These are phyloP conservation scores for Melanopsichium pennsylvanicum DNA, from an alignment of 1,284 basidiomycete species.

Conservation along the genomic window DNA sequence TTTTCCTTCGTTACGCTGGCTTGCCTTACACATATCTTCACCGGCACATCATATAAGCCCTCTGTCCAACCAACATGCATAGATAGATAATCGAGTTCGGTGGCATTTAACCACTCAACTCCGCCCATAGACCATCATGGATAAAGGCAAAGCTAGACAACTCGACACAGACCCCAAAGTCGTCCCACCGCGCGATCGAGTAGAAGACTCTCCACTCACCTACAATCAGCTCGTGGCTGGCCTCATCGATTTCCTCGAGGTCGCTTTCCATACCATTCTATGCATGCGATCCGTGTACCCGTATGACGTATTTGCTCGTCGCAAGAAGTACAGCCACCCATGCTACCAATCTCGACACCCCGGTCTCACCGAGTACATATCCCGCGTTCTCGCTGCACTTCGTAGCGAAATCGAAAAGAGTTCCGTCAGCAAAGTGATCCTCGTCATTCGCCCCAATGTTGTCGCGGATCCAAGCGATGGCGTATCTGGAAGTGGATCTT, in stretches of 20 bases:
- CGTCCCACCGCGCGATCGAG: conserved; percentile 20
- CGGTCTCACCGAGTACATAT: conserved; percentile 83
- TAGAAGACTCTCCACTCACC: conserved; percentile 40
- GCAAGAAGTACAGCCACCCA: conserved; percentile 85
- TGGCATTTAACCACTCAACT: not conserved
- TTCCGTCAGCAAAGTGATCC: conserved; percentile 12
- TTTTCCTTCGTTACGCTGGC: too few relatives aligned
- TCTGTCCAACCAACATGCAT: conserved; percentile 2
- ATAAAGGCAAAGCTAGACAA: conserved; percentile 40
- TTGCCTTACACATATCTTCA: too few relatives aligned
- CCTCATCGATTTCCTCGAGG: conserved; percentile 72
- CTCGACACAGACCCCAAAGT: conserved; percentile 8
- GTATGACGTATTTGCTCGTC: conserved; percentile 80
- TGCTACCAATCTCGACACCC: conserved; percentile 92
- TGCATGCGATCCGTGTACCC: conserved; percentile 91
- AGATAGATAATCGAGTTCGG: too few relatives aligned
- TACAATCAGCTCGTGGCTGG: conserved; percentile 46
- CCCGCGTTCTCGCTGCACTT: conserved; percentile 78
- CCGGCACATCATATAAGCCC: too few relatives aligned
- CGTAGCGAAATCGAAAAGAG: conserved; percentile 74
- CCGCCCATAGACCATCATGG: conserved; percentile 8
- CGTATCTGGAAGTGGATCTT: conserved; percentile 6
- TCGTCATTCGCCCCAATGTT: conserved; percentile 22
- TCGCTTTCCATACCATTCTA: conserved; percentile 88
- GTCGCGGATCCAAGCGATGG: conserved; percentile 6